Conservation (phyloP, 73 alveolate species). For the Uronychia setigera region DNA sequence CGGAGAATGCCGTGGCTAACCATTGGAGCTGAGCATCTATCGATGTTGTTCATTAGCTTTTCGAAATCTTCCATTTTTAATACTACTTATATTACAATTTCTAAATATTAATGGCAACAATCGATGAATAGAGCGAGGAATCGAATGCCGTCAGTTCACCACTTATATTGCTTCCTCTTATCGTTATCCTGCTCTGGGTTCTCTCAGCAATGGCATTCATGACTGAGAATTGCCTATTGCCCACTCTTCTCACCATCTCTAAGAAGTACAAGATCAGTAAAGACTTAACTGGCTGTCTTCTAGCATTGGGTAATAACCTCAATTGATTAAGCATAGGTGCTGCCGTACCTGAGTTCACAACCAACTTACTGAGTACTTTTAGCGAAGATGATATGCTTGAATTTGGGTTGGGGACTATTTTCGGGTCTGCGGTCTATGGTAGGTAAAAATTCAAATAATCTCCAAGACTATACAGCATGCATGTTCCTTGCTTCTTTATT, state of each 20-base stretch:
- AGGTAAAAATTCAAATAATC: background rate
- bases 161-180: too few species aligned
- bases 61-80: background rate
- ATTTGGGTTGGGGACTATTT: constrained; percentile 11
- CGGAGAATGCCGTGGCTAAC: background rate
- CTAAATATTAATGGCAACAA: too few species aligned
- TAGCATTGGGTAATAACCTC: constrained; percentile 1
- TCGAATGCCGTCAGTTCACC: too few species aligned
- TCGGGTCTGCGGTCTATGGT: constrained; percentile 2
- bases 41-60: background rate
- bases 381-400: constrained; percentile 3
- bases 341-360: constrained; percentile 16
- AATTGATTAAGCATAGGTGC: background rate
- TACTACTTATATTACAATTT: too few species aligned
- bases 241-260: background rate
- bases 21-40: background rate
- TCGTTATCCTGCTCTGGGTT: too few species aligned
- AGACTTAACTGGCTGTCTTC: constrained; percentile 11
- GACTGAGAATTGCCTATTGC: background rate
- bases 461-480: constrained; percentile 3
- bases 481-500: background rate
- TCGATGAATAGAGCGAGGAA: too few species aligned
- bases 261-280: background rate
- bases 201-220: constrained; percentile 3
- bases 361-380: constrained; percentile 2